Evolutionary conservation across 2,329 filamentous ascomycete species (phyloP), one percentile per base, ranked within the genome.

Genomic region (Colletotrichum incanum): DNA sequence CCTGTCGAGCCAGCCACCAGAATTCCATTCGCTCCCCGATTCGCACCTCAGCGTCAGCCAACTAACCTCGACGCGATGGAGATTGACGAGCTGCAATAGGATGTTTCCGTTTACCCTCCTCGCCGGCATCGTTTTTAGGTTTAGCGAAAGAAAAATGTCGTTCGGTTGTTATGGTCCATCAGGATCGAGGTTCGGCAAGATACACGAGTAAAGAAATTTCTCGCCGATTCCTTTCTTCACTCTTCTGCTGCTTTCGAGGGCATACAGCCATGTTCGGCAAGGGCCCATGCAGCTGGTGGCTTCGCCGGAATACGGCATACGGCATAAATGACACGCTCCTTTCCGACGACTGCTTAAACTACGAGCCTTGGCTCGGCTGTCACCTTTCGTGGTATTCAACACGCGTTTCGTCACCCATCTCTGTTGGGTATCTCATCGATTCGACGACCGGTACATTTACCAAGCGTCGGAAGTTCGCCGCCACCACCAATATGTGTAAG

Each of bases 41-140:
- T 80, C 18, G 77, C 74, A 2, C 65, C 73, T 4, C 73, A 74
- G 23, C 78, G 76, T 64, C 78, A 76, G 12, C 80, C 79, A 16
- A 26, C 59, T n/a, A 73, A 75, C 1, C 52, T 74, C 20, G 71
- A 72, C 16, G 74, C 76, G 7, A 74, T 79, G 71, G 80, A 82
- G 23, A 68, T 77, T 26, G 82, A 84, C 50, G 82, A 84, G 73
- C 73, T 84, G 54, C 80, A 80, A 67, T 82, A 73, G 78, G 67
- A 71, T 26, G 64, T 61, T 26, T 60, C 62, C 9, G 37, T 26
- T 49, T 71, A 75, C 34, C 18, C 28, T 61, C 45, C 49, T 11
- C 28, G 26, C 16, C 16, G 43, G 28, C 64, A 49, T 49, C 65
- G 52, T 26, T 31, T 37, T n/a, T 72, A 18, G 61, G 72, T 9